Percentiles rank a stretch among this genome's conserved stretches.
These are phyloP conservation scores for Eimeria brunetti DNA, from an alignment of 169 alveolate genomes.

Conservation along the genomic window DNA sequence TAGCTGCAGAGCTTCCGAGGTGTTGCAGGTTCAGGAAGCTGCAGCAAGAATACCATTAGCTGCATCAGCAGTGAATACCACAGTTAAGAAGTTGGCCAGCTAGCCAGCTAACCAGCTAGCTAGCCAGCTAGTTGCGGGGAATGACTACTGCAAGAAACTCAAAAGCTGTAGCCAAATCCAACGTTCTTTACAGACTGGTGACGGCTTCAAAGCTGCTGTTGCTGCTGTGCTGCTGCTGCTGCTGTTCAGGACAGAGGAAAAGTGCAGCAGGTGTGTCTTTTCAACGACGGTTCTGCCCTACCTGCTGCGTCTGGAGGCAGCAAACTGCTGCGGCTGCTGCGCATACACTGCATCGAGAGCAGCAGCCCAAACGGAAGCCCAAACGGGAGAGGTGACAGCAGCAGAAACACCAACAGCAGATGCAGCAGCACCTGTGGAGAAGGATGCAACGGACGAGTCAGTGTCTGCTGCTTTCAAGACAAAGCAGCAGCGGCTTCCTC, in stretches of 20 bases:
- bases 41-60: neutral
- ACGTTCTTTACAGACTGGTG: neutral
- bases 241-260: slow-evolving; percentile 45
- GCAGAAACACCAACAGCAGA: slow-evolving; percentile 8
- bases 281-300: slow-evolving; percentile 26
- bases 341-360: slow-evolving; percentile 21
- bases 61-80: neutral
- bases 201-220: neutral
- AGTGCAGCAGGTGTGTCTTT: slow-evolving; percentile 42
- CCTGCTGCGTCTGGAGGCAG: slow-evolving; percentile 41
- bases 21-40: neutral
- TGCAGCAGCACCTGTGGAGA: neutral
- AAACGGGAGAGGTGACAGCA: neutral
- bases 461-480: neutral
- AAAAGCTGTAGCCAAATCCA: neutral
- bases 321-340: slow-evolving; percentile 60
- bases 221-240: slow-evolving; percentile 52
- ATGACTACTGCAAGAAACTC: neutral
- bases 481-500: neutral
- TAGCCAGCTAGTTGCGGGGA: neutral
- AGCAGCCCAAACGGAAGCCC: neutral
- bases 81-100: neutral
- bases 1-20: slow-evolving; percentile 25
- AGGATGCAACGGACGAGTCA: neutral
- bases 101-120: neutral